Evolutionary conservation across 192 early-diverging fungal genomes (phyloP).

Genomic region (Oehlia diaphana): DNA sequence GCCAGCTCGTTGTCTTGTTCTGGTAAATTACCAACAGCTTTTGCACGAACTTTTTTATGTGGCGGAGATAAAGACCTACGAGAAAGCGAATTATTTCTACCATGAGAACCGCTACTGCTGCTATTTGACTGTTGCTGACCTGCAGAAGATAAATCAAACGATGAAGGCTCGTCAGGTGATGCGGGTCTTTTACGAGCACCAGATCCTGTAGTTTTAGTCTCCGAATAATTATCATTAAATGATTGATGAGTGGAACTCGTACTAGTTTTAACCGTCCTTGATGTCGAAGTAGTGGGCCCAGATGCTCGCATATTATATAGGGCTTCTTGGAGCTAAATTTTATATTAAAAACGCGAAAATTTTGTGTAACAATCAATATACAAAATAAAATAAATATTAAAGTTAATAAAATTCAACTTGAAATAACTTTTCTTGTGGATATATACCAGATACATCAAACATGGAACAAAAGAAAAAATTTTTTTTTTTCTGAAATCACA

Average conservation of each 20-base stretch:
- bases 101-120: background rate
- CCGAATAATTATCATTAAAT: constrained; percentile 12
- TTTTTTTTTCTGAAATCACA: too few species aligned
- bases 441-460: background rate
- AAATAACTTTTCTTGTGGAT: background rate
- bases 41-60: constrained; percentile 30
- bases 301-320: constrained; percentile 47
- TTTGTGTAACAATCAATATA: background rate
- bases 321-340: constrained; percentile 44
- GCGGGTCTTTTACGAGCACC: constrained; percentile 30
- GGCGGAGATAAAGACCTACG: constrained; percentile 28
- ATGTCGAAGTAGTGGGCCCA: constrained; percentile 33
- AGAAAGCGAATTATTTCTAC: constrained; percentile 10
- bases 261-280: constrained; percentile 33
- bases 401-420: background rate
- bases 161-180: constrained; percentile 14
- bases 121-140: constrained; percentile 15
- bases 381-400: background rate
- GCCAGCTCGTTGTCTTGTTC: constrained; percentile 26
- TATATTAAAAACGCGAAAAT: background rate
- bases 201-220: constrained; percentile 8
- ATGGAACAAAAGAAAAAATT: background rate
- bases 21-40: background rate
- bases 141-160: constrained; percentile 13
- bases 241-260: constrained; percentile 11